Evolutionary conservation across 495 filamentous ascomycete genomes (phyloP), one percentile per base, ranked within the genome.

Genomic region (Hypomontagnella monticulosa): DNA sequence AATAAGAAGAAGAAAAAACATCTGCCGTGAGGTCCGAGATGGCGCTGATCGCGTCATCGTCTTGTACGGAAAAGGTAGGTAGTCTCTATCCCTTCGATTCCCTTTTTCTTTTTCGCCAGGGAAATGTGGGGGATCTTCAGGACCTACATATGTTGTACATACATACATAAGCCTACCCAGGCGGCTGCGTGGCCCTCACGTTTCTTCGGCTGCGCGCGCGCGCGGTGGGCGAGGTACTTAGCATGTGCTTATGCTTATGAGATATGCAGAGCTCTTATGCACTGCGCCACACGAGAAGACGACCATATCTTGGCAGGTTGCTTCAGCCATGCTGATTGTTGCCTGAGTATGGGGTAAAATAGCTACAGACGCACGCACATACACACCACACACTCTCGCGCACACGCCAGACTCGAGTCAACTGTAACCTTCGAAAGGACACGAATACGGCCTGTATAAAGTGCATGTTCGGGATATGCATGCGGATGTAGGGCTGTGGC

Each of bases 81-180:
- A 57, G 33, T 49, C 42, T 10, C 10, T 55, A 20, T 43, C 18
- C 20, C 20, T 27, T 40, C 49, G 10, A 14, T 52, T 10, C 23
- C 11, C 27, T 18, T 60, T 27, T 44, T 44, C 36, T 37, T 30
- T 20, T 34, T 46, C 19, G 27, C 42, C 6, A 37, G 14, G 47
- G 55, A n/a, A 44, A 49, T 63, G 60, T 56, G 60, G 60, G 60
- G 60, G 52, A 63, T 63, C 52, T 49, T 38, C 60, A 50, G 44
- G 43, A 57, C 30, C 14, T 36, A 27, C 23, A 27, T 27, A 27
- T 27, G 23, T 27, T 27, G 23, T 27, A 27, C 23, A 27, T 27
- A 6, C 6, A 27, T 27, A 27, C n/a, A n/a, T 11, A 36, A 15
- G 19, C 47, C 14, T 50, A 10, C 54, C 49, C 33, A 37, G 33